Evolutionary conservation across 2,329 filamentous ascomycete species (phyloP), one percentile per base, ranked within the genome.

Genomic region (Penicillium sp.): DNA sequence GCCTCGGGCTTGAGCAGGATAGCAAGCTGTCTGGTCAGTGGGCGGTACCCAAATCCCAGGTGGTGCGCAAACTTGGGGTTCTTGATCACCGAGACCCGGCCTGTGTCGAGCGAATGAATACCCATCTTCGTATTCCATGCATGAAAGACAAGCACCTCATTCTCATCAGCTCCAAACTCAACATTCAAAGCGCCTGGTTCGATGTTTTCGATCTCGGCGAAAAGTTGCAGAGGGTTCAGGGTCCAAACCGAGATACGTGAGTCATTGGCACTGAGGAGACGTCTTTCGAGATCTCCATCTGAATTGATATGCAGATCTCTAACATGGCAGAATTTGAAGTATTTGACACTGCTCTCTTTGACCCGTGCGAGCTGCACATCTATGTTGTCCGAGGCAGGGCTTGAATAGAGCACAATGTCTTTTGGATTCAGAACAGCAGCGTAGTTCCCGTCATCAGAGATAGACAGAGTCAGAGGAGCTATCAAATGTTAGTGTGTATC

Each of bases 181-280:
- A 65, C 48, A 11, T 63, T 57, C 34, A 67, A 44, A n/a, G 50
- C 50, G 2, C 59, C 57, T 0, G 60, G 51, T 20, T 70, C 68
- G 16, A 68, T 50, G 25, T 58, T 62, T 34, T 69, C 64, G n/a
- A 70, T 68, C 26, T 69, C 62, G 7, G 65, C 68, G 15, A 60
- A 51, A 45, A 60, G 58, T 39, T 61, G 56, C 27, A 68, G 45
- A 4, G 66, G 57, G n/a, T 60, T 39, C 14, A 67, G 31, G 39
- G 67, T 57, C 62, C 63, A 68, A 16, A 67, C 48, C 6, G 61
- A 54, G 36, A 69, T 56, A 28, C 61, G 62, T 27, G 48, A 51
- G 21, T 62, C 57, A 30, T 56, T 67, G 16, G 59, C 59, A 30
- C 52, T 62, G 2, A 70, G 53, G 11, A 70, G 18, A 11, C 63